Conservation (phyloP, 2,329 filamentous ascomycete genomes). For the Alternaria triticimaculans region DNA sequence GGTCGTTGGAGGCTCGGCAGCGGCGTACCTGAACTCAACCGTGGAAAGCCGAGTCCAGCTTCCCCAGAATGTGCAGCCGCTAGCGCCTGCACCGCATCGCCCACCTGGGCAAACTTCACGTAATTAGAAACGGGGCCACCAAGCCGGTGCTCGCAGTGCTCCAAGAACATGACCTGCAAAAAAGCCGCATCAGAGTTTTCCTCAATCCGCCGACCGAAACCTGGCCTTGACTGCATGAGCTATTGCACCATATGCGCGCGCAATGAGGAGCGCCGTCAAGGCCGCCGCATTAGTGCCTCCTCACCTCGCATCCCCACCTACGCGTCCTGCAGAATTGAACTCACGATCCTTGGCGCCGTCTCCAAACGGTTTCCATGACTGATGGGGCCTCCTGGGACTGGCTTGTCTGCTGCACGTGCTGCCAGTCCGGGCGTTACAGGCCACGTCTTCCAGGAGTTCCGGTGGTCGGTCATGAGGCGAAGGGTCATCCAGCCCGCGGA, state of each 20-base stretch:
- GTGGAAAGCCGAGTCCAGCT: conserved; percentile 19
- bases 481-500: conserved; percentile 9
- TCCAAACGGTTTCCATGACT: conserved; percentile 20
- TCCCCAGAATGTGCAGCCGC: conserved; percentile 17
- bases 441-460: background rate
- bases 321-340: conserved; percentile 24
- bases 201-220: conserved; percentile 7
- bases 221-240: conserved; percentile 3
- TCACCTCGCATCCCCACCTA: conserved; percentile 1
- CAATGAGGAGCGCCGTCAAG: conserved; percentile 6
- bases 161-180: conserved; percentile 23
- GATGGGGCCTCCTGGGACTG: conserved; percentile 38
- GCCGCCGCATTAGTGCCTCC: conserved; percentile 9
- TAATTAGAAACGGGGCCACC: conserved; percentile 25
- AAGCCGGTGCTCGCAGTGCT: conserved; percentile 2
- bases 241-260: conserved; percentile 15
- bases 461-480: background rate
- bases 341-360: conserved; percentile 41
- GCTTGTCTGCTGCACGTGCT: conserved; percentile 35
- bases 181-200: conserved; percentile 37
- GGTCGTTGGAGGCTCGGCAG: conserved; percentile 2
- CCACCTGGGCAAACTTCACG: conserved; percentile 23
- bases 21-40: conserved; percentile 23
- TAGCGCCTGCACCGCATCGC: conserved; percentile 25
- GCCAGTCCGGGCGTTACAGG: background rate